phyloP scores from a whole-genome alignment of 352 stramenopile genomes.

The Globisporangium nagaii region DNA sequence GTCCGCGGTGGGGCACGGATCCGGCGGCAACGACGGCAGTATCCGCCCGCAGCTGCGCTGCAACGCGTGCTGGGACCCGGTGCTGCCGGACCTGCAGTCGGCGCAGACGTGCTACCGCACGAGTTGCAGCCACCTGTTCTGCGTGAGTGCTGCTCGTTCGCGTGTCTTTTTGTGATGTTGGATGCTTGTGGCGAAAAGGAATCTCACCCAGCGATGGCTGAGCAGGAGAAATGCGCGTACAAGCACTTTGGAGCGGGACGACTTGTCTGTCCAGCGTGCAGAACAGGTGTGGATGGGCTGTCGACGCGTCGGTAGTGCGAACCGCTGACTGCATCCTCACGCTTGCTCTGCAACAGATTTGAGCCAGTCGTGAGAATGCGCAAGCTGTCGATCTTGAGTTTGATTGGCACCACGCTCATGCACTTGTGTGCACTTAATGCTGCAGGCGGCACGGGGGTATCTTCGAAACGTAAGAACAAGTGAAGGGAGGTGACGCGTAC shows the following conservation, averaged over 20 bases:
- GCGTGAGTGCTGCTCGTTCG: slow-evolving; percentile 20
- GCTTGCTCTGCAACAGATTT: slow-evolving; percentile 23
- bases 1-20: slow-evolving; percentile 8
- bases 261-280: slow-evolving; percentile 57
- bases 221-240: slow-evolving; percentile 81
- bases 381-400: background rate
- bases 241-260: slow-evolving; percentile 69
- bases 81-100: slow-evolving; percentile 53
- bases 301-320: background rate
- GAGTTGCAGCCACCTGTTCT: slow-evolving; percentile 73
- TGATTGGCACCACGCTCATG: background rate
- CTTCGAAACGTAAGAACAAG: slow-evolving; percentile 50
- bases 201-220: background rate
- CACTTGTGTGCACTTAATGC: background rate
- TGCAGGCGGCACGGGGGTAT: slow-evolving; percentile 39
- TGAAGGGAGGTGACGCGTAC: background rate
- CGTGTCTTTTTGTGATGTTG: background rate
- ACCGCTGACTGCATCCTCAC: background rate
- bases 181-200: background rate
- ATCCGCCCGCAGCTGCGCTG: slow-evolving; percentile 64
- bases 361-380: slow-evolving; percentile 36
- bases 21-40: slow-evolving; percentile 5
- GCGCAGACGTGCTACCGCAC: slow-evolving; percentile 79
- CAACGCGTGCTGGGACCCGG: slow-evolving; percentile 71
- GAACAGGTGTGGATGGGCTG: slow-evolving; percentile 22